Percentiles rank a stretch among this genome's conserved stretches.
These are phyloP conservation scores for Trichophyton benhamiae DNA, from an alignment of 2,329 filamentous ascomycete species.

Conservation along the genomic window DNA sequence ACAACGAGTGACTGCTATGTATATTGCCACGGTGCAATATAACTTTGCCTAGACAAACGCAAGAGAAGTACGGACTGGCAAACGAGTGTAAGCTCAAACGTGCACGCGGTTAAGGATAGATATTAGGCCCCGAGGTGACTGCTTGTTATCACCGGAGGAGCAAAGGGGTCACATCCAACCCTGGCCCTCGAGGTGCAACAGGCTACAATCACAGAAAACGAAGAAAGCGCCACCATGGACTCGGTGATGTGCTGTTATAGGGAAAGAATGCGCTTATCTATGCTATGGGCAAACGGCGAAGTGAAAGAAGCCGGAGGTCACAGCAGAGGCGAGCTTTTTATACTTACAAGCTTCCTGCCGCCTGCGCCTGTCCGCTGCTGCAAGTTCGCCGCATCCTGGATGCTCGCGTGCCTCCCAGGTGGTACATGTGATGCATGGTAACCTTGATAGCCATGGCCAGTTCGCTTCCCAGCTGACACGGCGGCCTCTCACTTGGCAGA, in stretches of 20 bases:
- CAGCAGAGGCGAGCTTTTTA: not conserved
- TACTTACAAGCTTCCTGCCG: not conserved
- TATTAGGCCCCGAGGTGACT: not conserved
- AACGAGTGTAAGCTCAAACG: not conserved
- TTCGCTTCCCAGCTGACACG: not conserved
- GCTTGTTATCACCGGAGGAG: not conserved
- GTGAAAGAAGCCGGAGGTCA: not conserved
- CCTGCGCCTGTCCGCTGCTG: not conserved
- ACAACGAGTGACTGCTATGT: not conserved
- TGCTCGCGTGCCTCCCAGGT: not conserved
- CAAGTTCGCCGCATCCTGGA: not conserved
- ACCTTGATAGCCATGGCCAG: not conserved
- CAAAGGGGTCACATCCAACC: not conserved
- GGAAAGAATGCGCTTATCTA: not conserved
- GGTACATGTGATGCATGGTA: not conserved
- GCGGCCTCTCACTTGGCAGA: too few relatives aligned
- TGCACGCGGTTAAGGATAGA: not conserved
- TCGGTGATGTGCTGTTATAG: not conserved
- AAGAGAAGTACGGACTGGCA: not conserved
- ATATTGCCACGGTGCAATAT: not conserved
- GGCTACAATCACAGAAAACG: not conserved
- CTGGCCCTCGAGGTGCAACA: too few relatives aligned
- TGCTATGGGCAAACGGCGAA: not conserved
- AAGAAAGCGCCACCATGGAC: not conserved
- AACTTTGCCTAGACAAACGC: not conserved